Conservation (phyloP, 2,329 filamentous ascomycete species). For the Penicillium sp. region DNA sequence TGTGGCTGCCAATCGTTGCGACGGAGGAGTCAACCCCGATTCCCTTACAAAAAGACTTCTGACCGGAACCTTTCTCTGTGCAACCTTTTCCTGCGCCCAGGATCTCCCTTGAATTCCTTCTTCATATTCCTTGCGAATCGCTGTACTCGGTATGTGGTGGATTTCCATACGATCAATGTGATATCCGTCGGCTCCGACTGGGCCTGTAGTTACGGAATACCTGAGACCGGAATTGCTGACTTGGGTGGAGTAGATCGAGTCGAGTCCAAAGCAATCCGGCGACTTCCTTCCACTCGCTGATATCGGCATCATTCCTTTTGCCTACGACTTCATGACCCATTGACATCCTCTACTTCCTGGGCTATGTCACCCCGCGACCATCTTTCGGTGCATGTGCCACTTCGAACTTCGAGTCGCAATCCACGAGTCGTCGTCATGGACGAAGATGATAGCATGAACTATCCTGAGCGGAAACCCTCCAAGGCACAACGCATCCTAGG, state of each 20-base stretch:
- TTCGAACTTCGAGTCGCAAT: slow-evolving; percentile 20
- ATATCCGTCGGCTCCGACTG: slow-evolving; percentile 1
- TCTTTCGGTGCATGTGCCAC: slow-evolving; percentile 18
- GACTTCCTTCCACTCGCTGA: too few species aligned
- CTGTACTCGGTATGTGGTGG: slow-evolving; percentile 4
- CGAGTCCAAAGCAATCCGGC: not conserved
- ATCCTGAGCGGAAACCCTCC: slow-evolving; percentile 21
- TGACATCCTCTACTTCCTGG: slow-evolving; percentile 4
- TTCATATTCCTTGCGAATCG: not conserved
- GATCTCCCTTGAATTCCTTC: not conserved
- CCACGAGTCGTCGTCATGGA: slow-evolving; percentile 12
- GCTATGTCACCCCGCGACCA: slow-evolving; percentile 13
- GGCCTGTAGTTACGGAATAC: not conserved
- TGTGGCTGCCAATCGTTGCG: slow-evolving; percentile 3
- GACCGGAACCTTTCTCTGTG: too few species aligned
- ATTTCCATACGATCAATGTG: slow-evolving; percentile 2
- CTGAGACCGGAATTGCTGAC: slow-evolving; percentile 7
- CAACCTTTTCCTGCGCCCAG: slow-evolving; percentile 1
- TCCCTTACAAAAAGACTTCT: slow-evolving; percentile 4
- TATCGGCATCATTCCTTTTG: too few species aligned
- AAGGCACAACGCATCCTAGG: slow-evolving; percentile 33
- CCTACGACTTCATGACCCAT: slow-evolving; percentile 8
- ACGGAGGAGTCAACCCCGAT: slow-evolving; percentile 1
- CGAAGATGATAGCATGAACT: slow-evolving; percentile 15
- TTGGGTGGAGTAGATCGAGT: slow-evolving; percentile 11